Base-by-base conservation (phyloP, 2,329 filamentous ascomycete genomes). In the Aplosporella prunicola region DNA sequence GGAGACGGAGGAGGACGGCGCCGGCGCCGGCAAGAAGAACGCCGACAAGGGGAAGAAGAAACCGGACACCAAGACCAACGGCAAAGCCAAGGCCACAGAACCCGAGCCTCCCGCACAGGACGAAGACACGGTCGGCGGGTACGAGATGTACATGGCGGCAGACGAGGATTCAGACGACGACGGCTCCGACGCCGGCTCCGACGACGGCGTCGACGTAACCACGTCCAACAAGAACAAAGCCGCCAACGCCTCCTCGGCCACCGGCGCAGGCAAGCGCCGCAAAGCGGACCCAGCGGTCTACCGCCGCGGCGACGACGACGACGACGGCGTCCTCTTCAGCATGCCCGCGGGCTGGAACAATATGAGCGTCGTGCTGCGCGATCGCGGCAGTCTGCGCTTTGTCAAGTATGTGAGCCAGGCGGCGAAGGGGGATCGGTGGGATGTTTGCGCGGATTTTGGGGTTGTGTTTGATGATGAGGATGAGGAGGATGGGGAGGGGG, bases 101-200 rank as follows among this genome's bases (percentile, higher is more conserved):
- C 63, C 66, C 45, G 76, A 83, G 9, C 6, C 38, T 5, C 13
- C 26, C 4, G 80, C 56, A 38, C 52, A 64, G 27, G 52, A 61
- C 32, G 60, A 41, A 20, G 33, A 41, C 17, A 35, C 24, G 6
- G 32, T 32, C 1, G 83, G 83, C 39, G 83, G 83, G 20, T 82
- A 86, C 55, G 82, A 88, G 53, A 82, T 94, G 42, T 95, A 94
- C 70, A 94, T 95, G 87, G 88, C 86, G 0, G 84, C 81, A 32
- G 73, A 80, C 41, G 73, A 77, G 31, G 62, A 69, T 35, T 82
- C 87, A 25, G 80, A 41, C 28, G 73, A 77, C 31, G 61, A 68
- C 35, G 82, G 87, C 35, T 82, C 87, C 26, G 80, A 57, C 39
- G 47, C 39, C 15, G 57, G 51, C 13, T 59, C 58, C 9, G 52